These are phyloP conservation scores for Parmelia sp. DNA, from an alignment of 495 filamentous ascomycete genomes.

Conservation along the genomic window DNA sequence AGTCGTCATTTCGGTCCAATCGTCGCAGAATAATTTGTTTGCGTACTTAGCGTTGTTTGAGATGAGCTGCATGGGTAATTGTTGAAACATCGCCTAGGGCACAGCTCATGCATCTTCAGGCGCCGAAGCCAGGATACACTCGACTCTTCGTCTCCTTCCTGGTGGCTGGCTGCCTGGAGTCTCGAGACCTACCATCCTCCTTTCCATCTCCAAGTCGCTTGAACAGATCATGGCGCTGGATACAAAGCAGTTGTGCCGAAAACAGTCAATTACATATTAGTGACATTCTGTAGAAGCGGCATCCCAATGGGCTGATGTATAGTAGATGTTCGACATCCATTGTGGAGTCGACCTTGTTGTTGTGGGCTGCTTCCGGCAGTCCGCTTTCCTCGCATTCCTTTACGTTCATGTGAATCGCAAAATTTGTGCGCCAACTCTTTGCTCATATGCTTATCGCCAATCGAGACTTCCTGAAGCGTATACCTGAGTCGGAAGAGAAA, in stretches of 20 bases:
- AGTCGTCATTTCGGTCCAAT: no score
- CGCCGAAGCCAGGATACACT: background rate
- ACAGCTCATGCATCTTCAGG: background rate
- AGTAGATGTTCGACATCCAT: background rate
- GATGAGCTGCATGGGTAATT: background rate
- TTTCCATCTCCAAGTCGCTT: background rate
- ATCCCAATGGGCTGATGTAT: background rate
- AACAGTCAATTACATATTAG: constrained; percentile 11
- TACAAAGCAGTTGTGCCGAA: no score
- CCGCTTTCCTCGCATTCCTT: background rate
- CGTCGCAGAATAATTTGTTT: no score
- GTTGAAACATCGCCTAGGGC: background rate
- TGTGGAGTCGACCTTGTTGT: background rate
- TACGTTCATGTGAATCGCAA: background rate
- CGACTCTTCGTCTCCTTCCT: background rate
- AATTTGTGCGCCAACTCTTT: background rate
- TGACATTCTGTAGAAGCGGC: no score
- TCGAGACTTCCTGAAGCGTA: background rate
- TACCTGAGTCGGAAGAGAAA: background rate
- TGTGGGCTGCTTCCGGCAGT: background rate
- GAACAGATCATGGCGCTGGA: background rate
- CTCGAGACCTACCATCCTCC: background rate
- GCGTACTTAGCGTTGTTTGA: background rate
- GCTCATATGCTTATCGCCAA: background rate
- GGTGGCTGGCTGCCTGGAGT: background rate